Evolutionary conservation across 2,329 filamentous ascomycete genomes (phyloP).

Genomic region (Colletotrichum karsti): DNA sequence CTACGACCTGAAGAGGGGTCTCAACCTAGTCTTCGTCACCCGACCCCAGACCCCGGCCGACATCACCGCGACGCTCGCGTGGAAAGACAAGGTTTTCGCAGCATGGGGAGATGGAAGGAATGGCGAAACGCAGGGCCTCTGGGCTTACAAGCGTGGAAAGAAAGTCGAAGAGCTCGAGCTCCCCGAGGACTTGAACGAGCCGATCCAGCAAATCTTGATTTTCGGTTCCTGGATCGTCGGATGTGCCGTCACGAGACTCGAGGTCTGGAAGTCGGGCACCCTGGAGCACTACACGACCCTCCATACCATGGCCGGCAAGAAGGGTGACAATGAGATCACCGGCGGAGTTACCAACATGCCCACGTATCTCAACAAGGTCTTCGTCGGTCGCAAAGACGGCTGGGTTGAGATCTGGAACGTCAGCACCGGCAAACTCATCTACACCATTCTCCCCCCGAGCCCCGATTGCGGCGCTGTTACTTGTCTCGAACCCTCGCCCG

Average conservation of each 20-base stretch:
- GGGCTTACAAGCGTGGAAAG: slow-evolving; percentile 92
- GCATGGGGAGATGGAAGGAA: slow-evolving; percentile 78
- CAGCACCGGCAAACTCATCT: slow-evolving; percentile 88
- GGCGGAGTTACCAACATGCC: slow-evolving; percentile 88
- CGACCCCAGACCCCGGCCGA: slow-evolving; percentile 85
- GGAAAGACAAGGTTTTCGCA: slow-evolving; percentile 88
- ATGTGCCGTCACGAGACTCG: slow-evolving; percentile 77
- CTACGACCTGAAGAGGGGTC: slow-evolving; percentile 89
- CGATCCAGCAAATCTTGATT: slow-evolving; percentile 79
- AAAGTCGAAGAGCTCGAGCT: slow-evolving; percentile 79
- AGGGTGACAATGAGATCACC: slow-evolving; percentile 74
- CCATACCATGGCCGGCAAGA: slow-evolving; percentile 62
- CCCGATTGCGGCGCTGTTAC: slow-evolving; percentile 83
- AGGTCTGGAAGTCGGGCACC: slow-evolving; percentile 87
- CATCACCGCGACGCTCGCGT: slow-evolving; percentile 88
- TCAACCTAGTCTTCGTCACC: slow-evolving; percentile 94
- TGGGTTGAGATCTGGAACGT: slow-evolving; percentile 98
- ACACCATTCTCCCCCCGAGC: slow-evolving; percentile 83
- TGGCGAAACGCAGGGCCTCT: slow-evolving; percentile 73
- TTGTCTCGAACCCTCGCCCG: slow-evolving; percentile 84
- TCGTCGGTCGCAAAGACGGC: slow-evolving; percentile 87
- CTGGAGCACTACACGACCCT: slow-evolving; percentile 93
- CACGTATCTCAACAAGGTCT: slow-evolving; percentile 95
- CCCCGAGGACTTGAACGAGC: slow-evolving; percentile 71
- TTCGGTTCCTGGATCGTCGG: slow-evolving; percentile 94